Percentiles rank a stretch among this genome's conserved stretches.
phyloP scores from a whole-genome alignment of 345 rosid species.

The Salix suchowensis region DNA sequence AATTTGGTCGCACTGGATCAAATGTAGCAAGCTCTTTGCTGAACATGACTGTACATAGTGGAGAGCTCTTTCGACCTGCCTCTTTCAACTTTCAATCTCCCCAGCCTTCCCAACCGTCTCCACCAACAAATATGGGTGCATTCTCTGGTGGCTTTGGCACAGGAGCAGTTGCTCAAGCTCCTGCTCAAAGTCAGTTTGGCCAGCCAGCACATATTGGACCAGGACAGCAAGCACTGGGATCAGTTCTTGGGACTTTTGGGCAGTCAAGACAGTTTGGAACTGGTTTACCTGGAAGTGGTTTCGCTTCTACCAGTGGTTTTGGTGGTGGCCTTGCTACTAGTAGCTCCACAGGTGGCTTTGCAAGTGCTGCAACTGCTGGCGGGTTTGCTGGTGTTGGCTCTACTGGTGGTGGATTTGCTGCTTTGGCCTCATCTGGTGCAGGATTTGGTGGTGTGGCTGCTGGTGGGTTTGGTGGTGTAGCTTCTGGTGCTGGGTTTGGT shows the following conservation, averaged over 20 bases:
- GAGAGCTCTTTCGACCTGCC: conserved; percentile 86
- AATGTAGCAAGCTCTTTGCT: conserved; percentile 47
- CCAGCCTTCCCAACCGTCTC: conserved; percentile 53
- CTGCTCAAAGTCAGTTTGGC: conserved; percentile 65
- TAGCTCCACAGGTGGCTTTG: conserved; percentile 54
- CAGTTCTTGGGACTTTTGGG: conserved; percentile 94
- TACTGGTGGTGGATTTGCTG: conserved; percentile 44
- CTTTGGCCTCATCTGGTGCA: conserved; percentile 38
- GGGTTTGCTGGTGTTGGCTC: conserved; percentile 37
- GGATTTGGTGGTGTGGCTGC: conserved; percentile 46
- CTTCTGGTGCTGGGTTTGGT: conserved; percentile 45
- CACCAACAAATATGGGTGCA: conserved; percentile 43
- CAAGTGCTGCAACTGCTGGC: conserved; percentile 44
- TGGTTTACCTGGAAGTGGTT: conserved; percentile 57
- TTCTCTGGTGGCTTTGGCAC: conserved; percentile 57
- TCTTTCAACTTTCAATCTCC: conserved; percentile 73
- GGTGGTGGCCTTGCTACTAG: conserved; percentile 50
- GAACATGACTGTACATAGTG: conserved; percentile 57
- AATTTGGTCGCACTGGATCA: conserved; percentile 54
- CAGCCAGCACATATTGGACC: conserved; percentile 72
- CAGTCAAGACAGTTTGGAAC: conserved; percentile 85
- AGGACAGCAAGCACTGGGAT: conserved; percentile 86
- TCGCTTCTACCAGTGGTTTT: conserved; percentile 51
- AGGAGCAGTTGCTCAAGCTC: conserved; percentile 44
- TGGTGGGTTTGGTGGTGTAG: conserved; percentile 38